Evolutionary conservation across 306 rosid species (phyloP).

Genomic region (Boehmeria nivea): DNA sequence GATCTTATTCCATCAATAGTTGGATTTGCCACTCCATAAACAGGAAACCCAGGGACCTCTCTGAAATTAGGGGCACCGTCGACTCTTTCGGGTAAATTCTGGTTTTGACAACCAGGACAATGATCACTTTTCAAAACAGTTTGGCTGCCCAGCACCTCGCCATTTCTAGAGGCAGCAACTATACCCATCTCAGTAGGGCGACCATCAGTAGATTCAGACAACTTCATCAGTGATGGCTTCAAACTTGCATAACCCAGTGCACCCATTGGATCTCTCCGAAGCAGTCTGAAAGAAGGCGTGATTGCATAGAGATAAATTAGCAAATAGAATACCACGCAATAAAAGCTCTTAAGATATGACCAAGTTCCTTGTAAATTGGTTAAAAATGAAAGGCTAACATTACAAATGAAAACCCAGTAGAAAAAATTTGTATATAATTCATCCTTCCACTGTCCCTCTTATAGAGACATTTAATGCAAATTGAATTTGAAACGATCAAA

Average conservation of each 20-base stretch:
- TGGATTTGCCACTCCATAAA: constrained; percentile 95
- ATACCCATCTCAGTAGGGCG: constrained; percentile 81
- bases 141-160: constrained; percentile 92
- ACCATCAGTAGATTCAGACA: constrained; percentile 64
- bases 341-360: neutral
- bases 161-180: constrained; percentile 83
- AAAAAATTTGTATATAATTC: too few species aligned
- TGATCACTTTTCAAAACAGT: constrained; percentile 90
- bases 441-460: neutral
- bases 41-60: constrained; percentile 88
- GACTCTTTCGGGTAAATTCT: constrained; percentile 62
- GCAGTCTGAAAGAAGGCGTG: constrained; percentile 46
- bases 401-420: too few species aligned
- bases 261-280: constrained; percentile 94
- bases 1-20: constrained; percentile 84
- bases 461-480: too few species aligned
- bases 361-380: too few species aligned
- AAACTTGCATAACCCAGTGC: constrained; percentile 80
- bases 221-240: constrained; percentile 62
- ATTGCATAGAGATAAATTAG: constrained; percentile 12
- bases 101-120: constrained; percentile 79
- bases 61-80: constrained; percentile 95
- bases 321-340: constrained; percentile 12
- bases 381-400: too few species aligned
- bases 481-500: neutral